phyloP scores from a whole-genome alignment of 78 protist species.

The Dictyostelium brefeldianum region DNA sequence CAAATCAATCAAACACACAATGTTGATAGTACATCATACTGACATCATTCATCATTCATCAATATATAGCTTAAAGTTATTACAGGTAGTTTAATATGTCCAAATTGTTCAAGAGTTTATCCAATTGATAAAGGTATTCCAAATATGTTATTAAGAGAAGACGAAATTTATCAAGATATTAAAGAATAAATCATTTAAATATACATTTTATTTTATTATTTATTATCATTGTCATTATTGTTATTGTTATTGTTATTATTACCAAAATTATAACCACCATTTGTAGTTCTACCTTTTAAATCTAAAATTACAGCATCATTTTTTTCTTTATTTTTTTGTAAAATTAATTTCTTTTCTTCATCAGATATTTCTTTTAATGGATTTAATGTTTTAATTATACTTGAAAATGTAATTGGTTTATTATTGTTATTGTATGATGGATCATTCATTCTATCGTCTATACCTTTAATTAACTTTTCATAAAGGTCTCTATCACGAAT shows the following conservation, averaged over 20 bases:
- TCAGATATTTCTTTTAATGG: conserved; percentile 3
- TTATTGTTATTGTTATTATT: not conserved
- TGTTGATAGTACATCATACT: not conserved
- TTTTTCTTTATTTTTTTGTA: conserved; percentile 3
- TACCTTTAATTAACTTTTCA: not conserved
- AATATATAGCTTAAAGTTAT: conserved; percentile 52
- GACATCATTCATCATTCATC: not conserved
- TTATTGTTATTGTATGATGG: not conserved
- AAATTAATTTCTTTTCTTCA: conserved; percentile 8
- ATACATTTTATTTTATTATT: not conserved
- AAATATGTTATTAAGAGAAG: conserved; percentile 80
- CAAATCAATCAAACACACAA: not conserved
- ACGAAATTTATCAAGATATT: conserved; percentile 78
- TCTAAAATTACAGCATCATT: not conserved
- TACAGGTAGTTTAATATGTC: conserved; percentile 70
- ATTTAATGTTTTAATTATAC: not conserved
- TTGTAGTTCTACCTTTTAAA: not conserved
- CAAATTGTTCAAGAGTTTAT: conserved; percentile 60
- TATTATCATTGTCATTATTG: not conserved
- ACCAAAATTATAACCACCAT: not conserved
- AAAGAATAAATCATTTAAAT: conserved; percentile 21
- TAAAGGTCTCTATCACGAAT: not conserved
- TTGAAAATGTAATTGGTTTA: not conserved
- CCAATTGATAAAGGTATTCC: conserved; percentile 76
- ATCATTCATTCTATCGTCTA: conserved; percentile 5